Conservation (phyloP, 2,329 filamentous ascomycete genomes). For the Diaporthe humulicola region DNA sequence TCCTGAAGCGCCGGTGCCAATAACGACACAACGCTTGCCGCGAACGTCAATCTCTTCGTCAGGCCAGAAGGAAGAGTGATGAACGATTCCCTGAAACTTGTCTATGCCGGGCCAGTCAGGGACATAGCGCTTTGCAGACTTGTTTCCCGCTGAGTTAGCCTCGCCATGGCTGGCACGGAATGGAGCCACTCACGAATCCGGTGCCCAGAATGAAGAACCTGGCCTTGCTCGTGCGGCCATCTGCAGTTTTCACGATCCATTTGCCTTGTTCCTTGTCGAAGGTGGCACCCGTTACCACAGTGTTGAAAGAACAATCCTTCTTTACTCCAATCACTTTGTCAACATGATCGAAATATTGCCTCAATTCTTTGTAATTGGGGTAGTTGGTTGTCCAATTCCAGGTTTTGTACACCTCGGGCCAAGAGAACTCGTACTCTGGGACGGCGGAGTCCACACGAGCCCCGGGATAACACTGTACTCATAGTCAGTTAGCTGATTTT, state of each 20-base stretch:
- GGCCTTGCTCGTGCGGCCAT: constrained; percentile 63
- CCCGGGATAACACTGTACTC: constrained; percentile 60
- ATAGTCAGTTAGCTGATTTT: neutral
- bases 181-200: constrained; percentile 59
- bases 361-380: constrained; percentile 64
- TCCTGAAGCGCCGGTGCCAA: constrained; percentile 75
- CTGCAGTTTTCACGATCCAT: constrained; percentile 59
- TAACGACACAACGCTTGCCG: constrained; percentile 71
- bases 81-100: constrained; percentile 69
- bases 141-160: neutral
- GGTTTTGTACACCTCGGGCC: constrained; percentile 64
- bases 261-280: constrained; percentile 62
- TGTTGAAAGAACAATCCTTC: constrained; percentile 70
- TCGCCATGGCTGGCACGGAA: neutral
- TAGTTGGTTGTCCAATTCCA: constrained; percentile 71
- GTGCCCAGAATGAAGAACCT: constrained; percentile 67
- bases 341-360: constrained; percentile 70
- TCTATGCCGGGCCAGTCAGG: constrained; percentile 72
- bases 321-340: constrained; percentile 67
- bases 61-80: constrained; percentile 74
- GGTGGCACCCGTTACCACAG: constrained; percentile 64
- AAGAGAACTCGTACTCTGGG: constrained; percentile 66
- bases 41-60: constrained; percentile 67
- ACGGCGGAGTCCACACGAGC: constrained; percentile 67
- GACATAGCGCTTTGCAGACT: constrained; percentile 71